Base-by-base conservation (phyloP, 1,284 basidiomycete genomes). In the Tranzscheliella williamsii region DNA sequence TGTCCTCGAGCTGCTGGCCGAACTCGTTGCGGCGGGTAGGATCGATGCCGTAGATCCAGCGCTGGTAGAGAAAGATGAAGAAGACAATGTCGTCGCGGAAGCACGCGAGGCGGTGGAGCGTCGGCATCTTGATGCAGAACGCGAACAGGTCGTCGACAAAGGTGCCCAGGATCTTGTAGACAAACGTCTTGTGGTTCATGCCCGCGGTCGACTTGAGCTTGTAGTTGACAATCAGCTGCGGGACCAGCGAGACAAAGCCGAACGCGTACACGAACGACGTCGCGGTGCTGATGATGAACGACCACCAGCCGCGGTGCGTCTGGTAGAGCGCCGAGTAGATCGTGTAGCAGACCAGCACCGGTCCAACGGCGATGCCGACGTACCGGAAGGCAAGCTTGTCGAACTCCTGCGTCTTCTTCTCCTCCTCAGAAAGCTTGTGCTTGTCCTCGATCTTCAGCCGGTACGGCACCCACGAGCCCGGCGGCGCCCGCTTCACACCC, bases 141-240 rank as follows among this genome's bases (percentile, higher is more conserved):
- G 74, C 72, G 51, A 72, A 61, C 66, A 94, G 84, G 80, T 95
- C 92, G 79, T 96, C 92, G 24, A 95, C 89, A 43, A 82, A 79
- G 5, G 90, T 91, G 23, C 87, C 87, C 39, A 92, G 81, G 3
- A 89, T 87, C 81, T 95, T 95, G 83, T 90, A 96, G 60, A 93
- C 86, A 88, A 97, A 92, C 4, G 93, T 90, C 79, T 93, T 95
- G 86, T 93, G 90, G 9, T 89, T 90, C 87, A 93, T 90, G 75
- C 93, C 91, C 29, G 90, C 87, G 29, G 91, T 90, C 73, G 86
- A 88, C 86, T 88, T 79, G 60, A 78, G 55, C 47, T 95, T 94
- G 82, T 94, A 95, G 81, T 96, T 94, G 82, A 70, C 61, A 33
- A 70, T 70, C 9, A 68, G 42, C 42, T 70, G 69, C 2, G 70